Percentiles rank a stretch among this genome's conserved stretches.
Conservation (phyloP, 768 basidiomycete species). For the Leccinum pellstonianum region DNA sequence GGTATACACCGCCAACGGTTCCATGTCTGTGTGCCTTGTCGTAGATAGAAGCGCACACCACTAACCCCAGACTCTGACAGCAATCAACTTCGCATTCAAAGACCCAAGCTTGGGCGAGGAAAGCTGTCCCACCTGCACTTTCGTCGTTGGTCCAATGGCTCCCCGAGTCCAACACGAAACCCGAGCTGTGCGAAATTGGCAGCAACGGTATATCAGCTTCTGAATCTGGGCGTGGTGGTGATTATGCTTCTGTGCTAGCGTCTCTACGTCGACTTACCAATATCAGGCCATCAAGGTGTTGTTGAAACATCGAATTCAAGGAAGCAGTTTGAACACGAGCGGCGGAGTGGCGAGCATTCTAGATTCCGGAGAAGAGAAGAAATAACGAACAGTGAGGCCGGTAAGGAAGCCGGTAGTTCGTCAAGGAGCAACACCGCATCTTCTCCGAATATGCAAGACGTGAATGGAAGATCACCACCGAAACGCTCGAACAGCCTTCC, state of each 20-base stretch:
- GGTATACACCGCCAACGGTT: constrained; percentile 60
- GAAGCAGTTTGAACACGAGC: background rate
- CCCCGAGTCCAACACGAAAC: background rate
- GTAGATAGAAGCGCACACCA: background rate
- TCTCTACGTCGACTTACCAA: background rate
- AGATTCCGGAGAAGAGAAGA: background rate
- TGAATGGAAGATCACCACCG: background rate
- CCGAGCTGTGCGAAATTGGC: background rate
- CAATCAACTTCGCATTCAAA: constrained; percentile 7
- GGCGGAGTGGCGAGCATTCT: background rate
- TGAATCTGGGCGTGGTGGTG: constrained; percentile 22
- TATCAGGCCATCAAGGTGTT: background rate
- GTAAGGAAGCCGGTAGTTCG: background rate
- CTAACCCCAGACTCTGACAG: constrained; percentile 5
- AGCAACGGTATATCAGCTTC: constrained; percentile 6
- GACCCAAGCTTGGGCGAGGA: constrained; percentile 11
- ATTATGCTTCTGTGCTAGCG: background rate
- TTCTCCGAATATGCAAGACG: constrained; percentile 1
- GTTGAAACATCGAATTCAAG: background rate
- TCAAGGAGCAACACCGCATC: background rate
- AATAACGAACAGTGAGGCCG: background rate
- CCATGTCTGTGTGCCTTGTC: constrained; percentile 42
- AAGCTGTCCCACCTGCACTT: constrained; percentile 2
- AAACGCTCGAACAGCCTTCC: constrained; percentile 4
- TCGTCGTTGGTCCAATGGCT: constrained; percentile 6